Base-by-base conservation (phyloP, 2,329 filamentous ascomycete species). In the Endoconidiophora laricicola region DNA sequence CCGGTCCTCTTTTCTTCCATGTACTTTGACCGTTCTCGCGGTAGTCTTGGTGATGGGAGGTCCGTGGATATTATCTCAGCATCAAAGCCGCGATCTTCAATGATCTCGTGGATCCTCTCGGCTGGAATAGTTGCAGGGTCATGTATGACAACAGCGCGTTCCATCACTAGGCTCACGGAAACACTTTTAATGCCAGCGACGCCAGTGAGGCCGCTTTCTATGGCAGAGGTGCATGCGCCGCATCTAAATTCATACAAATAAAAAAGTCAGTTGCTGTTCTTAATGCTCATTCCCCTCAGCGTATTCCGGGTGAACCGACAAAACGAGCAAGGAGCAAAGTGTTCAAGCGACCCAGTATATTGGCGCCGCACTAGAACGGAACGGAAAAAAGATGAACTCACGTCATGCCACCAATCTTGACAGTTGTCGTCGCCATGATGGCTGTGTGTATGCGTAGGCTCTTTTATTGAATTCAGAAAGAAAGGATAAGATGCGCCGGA, bases 201-300 rank as follows among this genome's bases (percentile, higher is more conserved):
- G 56, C 76, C 78, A 59, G 86, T 83, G 67, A 98, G 94, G 57
- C 84, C 91, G 53, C 82, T 78, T 71, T 96, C 90, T 58, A 98
- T 82, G n/a, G 91, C 82, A 42, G 88, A 93, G 24, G 90, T 95
- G 63, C 91, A 98, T 58, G 90, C 83, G 61, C 90, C 88, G 67
- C 91, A 98, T 41, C 51, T 53, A 42, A 37, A 22, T 10, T 18
- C 18, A 36, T 7, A 26, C 7, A 22, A 22, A 9, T 12, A 18
- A 18, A 18, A 18, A 18, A 18, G 40, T 52, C 48, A 48, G 41
- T 29, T 38, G 29, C n/a, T 10, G 23, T 33, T 33, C 3, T 33
- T 33, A 2, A 3, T 12, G 9, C 29, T 2, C 29, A 33, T 33
- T 33, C 26, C 26, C 6, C 26, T 33, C 26, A 33, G 7, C 26